phyloP scores from a whole-genome alignment of 805 yeast genomes.

The Wilhelminamyces savonicus region DNA sequence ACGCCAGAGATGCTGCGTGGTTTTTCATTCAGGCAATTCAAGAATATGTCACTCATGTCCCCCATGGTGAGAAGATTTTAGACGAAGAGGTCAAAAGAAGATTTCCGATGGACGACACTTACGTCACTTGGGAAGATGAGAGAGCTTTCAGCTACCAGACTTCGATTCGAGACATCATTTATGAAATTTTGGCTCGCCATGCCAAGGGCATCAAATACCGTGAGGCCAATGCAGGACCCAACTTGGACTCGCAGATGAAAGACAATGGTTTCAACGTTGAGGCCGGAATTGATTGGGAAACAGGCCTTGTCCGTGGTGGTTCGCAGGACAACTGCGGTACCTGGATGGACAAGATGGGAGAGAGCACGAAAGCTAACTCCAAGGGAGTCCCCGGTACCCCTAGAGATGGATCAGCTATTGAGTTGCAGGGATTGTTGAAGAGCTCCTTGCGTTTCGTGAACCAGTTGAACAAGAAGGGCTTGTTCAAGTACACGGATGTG shows the following conservation, averaged over 20 bases:
- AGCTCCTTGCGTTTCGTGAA: slow-evolving; percentile 78
- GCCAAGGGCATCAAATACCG: slow-evolving; percentile 83
- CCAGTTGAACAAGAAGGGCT: slow-evolving; percentile 45
- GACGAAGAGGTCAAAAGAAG: slow-evolving; percentile 72
- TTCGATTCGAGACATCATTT: slow-evolving; percentile 69
- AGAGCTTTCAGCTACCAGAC: slow-evolving; percentile 70
- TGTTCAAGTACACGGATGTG: slow-evolving; percentile 55
- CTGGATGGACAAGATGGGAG: slow-evolving; percentile 99
- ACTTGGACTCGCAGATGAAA: slow-evolving; percentile 84
- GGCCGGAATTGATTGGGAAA: slow-evolving; percentile 77
- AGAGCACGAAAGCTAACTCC: slow-evolving; percentile 72
- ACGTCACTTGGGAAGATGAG: slow-evolving; percentile 60
- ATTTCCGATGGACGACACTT: slow-evolving; percentile 84
- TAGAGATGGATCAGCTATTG: slow-evolving; percentile 94
- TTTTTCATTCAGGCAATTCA: slow-evolving; percentile 86
- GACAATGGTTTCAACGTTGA: slow-evolving; percentile 88
- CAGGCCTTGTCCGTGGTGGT: slow-evolving; percentile 88
- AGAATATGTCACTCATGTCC: slow-evolving; percentile 65
- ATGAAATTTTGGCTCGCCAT: slow-evolving; percentile 80
- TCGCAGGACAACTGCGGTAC: slow-evolving; percentile 93
- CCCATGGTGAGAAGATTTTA: slow-evolving; percentile 61
- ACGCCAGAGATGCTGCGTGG: slow-evolving; percentile 98
- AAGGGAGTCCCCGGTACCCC: slow-evolving; percentile 98
- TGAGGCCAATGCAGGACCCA: slow-evolving; percentile 92
- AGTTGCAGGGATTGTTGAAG: slow-evolving; percentile 82